Evolutionary conservation across 805 yeast species (phyloP).

Genomic region (Blastobotrys peoriensis): DNA sequence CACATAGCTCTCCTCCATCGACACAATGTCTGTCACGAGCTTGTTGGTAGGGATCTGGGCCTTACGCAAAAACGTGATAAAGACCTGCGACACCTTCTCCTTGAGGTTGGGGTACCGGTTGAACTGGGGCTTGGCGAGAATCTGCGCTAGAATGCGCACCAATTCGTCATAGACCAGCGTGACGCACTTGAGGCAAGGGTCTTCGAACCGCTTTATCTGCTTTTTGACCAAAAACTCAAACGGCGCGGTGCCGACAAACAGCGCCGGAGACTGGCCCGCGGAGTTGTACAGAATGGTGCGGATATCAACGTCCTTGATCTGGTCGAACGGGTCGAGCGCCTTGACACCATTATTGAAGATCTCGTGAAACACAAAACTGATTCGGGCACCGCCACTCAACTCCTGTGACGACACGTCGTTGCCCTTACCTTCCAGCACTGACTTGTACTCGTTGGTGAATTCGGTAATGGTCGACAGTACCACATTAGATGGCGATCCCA

Average conservation of each 20-base stretch:
- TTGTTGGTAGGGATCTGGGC: slow-evolving; percentile 79
- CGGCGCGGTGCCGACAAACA: slow-evolving; percentile 96
- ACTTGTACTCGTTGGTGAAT: slow-evolving; percentile 86
- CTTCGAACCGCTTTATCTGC: slow-evolving; percentile 90
- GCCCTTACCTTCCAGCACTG: slow-evolving; percentile 89
- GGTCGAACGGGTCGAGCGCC: slow-evolving; percentile 93
- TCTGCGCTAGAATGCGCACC: slow-evolving; percentile 83
- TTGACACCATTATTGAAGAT: slow-evolving; percentile 88
- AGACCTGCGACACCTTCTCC: slow-evolving; percentile 74
- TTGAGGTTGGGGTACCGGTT: slow-evolving; percentile 89
- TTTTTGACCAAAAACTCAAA: slow-evolving; percentile 91
- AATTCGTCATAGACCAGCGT: slow-evolving; percentile 90
- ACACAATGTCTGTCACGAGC: slow-evolving; percentile 77
- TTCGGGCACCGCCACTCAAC: slow-evolving; percentile 96
- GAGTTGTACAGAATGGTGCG: slow-evolving; percentile 96
- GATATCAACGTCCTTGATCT: slow-evolving; percentile 90
- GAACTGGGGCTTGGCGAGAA: slow-evolving; percentile 73
- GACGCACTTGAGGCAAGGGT: slow-evolving; percentile 85
- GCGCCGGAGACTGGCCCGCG: slow-evolving; percentile 90
- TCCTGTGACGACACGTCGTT: slow-evolving; percentile 85
- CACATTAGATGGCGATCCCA: slow-evolving; percentile 80
- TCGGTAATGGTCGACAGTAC: slow-evolving; percentile 90
- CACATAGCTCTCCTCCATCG: slow-evolving; percentile 84
- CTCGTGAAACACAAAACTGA: slow-evolving; percentile 95
- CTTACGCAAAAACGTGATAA: slow-evolving; percentile 74